Evolutionary conservation across 2,329 filamentous ascomycete genomes (phyloP), one percentile per base, ranked within the genome.

Genomic region (Podosphaera fusca): DNA sequence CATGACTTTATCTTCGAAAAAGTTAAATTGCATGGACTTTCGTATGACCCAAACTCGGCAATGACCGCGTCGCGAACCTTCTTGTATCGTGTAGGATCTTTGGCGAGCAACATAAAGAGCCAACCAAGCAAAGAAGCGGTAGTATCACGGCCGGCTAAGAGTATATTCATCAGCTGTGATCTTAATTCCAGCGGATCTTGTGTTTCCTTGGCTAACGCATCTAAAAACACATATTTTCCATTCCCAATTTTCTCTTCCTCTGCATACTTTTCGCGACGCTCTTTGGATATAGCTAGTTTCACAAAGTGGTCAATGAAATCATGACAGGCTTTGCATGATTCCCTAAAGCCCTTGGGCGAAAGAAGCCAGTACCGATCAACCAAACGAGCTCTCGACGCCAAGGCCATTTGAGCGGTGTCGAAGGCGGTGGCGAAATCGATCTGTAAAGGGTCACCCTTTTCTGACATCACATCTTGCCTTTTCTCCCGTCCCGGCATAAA

Each of bases 141-240:
- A 0, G 78, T 81, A 59, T 82, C 79, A 8, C 78, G 71, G 0
- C 78, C 78, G 0, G 77, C 79, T 1, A 79, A 68, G 46, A 81
- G 73, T 57, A 80, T 74, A 56, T 73, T 71, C 31, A 78, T 66
- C 5, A 76, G 65, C 61, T 80, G 74, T 59, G 74, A 73, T 5
- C 74, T 69, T 10, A 79, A 66, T 36, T 72, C 70, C 2, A 62
- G 69, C 59, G 60, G 72, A 66, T 70, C 75, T 63, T 60, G 71
- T 59, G 70, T 72, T 8, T 73, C 67, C 42, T 73, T 69, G 12
- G 76, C 71, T 31, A 84, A 66, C 59, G 78, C 78, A 57, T 81
- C 68, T 12, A 82, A 69, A 60, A 82, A 82, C 8, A 73, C 64
- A 59, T 71, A 73, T 36, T 66, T 63, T 9, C 21, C 45, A 10